Percentiles rank a stretch among this genome's conserved stretches.
Evolutionary conservation across 2,329 filamentous ascomycete genomes (phyloP).

Genomic region (Fusarium sp.): DNA sequence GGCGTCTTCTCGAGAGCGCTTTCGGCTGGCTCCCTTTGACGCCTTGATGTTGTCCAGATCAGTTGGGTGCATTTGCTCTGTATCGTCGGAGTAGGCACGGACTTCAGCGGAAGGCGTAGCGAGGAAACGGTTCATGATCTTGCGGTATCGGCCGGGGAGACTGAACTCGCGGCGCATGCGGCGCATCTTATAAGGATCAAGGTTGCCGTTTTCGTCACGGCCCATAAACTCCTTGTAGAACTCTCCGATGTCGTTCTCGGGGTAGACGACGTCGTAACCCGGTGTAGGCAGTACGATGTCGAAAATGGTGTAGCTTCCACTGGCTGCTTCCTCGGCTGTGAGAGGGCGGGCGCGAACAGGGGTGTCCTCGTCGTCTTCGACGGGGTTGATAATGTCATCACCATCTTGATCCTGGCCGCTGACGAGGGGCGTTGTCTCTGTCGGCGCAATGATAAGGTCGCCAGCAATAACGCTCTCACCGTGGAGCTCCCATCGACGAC

Average conservation of each 20-base stretch:
- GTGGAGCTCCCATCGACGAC: conserved; percentile 81
- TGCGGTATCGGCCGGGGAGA: conserved; percentile 88
- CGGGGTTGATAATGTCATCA: conserved; percentile 57
- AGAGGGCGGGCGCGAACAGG: conserved; percentile 74
- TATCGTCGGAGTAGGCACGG: conserved; percentile 73
- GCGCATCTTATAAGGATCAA: conserved; percentile 89
- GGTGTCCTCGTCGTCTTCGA: conserved; percentile 56
- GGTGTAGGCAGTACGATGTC: conserved; percentile 94
- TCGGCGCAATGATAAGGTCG: conserved; percentile 77
- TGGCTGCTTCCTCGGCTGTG: conserved; percentile 79
- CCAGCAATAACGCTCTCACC: conserved; percentile 82
- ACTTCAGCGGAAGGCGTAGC: conserved; percentile 74
- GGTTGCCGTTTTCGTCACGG: conserved; percentile 76
- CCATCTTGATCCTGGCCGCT: conserved; percentile 72
- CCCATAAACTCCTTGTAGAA: conserved; percentile 91
- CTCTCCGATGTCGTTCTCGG: conserved; percentile 81
- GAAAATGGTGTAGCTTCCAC: conserved; percentile 81
- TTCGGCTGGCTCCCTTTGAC: conserved; percentile 40
- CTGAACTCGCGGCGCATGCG: conserved; percentile 88
- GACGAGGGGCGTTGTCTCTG: conserved; percentile 47
- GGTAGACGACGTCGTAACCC: conserved; percentile 90
- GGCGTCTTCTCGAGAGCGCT: conserved; percentile 37
- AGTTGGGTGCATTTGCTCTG: conserved; percentile 88
- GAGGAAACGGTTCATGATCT: conserved; percentile 79
- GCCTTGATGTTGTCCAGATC: conserved; percentile 77